Evolutionary conservation across 108 stramenopile species (phyloP).

Genomic region (Stephanodiscus triporus): DNA sequence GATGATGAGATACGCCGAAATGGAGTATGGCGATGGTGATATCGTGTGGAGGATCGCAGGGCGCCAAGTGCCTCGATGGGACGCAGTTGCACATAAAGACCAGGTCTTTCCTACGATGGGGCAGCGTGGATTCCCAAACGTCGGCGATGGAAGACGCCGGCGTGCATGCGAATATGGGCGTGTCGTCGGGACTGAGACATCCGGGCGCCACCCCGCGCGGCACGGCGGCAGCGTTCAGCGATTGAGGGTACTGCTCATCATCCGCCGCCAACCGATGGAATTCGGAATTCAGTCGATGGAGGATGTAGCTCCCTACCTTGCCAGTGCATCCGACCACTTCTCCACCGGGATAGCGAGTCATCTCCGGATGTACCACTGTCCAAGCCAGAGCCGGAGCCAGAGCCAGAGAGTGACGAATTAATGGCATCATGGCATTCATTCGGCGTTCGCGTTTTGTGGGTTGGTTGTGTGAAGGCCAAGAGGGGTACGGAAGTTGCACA

Average conservation of each 20-base stretch:
- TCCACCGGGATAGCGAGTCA: conserved; percentile 25
- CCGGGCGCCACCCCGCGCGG: conserved; percentile 72
- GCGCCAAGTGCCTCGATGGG: conserved; percentile 35
- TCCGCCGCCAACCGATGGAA: not conserved
- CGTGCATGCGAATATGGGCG: conserved; percentile 62
- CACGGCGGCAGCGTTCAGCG: conserved; percentile 24
- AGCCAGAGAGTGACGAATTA: too few relatives aligned
- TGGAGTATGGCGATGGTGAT: conserved; percentile 33
- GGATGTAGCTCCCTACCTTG: conserved; percentile 42
- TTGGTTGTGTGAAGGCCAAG: too few relatives aligned
- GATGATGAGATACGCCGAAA: conserved; percentile 27
- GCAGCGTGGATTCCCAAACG: conserved; percentile 54
- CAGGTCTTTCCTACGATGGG: conserved; percentile 57
- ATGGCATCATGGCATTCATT: too few relatives aligned
- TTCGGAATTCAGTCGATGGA: conserved; percentile 24
- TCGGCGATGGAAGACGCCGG: conserved; percentile 50
- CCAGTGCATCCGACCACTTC: conserved; percentile 50
- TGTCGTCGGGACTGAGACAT: conserved; percentile 34
- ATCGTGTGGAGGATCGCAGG: not conserved
- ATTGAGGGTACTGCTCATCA: conserved; percentile 13
- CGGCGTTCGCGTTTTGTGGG: too few relatives aligned
- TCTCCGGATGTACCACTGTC: too few relatives aligned
- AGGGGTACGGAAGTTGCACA: too few relatives aligned
- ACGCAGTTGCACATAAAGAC: conserved; percentile 69
- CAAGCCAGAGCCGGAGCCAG: too few relatives aligned